Conservation (phyloP, 2,329 filamentous ascomycete species). For the Leptosphaerulina australis region DNA sequence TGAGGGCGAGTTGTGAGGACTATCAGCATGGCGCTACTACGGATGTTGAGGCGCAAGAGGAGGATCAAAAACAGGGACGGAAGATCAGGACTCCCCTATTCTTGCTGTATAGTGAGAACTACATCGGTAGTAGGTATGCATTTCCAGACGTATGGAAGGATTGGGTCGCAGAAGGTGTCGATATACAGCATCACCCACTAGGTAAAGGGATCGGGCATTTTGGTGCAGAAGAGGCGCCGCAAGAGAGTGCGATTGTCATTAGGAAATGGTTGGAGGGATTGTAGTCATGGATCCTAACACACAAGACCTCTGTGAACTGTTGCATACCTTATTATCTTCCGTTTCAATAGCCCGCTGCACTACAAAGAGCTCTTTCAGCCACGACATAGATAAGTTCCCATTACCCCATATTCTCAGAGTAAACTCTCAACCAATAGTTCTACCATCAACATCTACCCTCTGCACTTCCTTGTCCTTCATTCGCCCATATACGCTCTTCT, state of each 20-base stretch:
- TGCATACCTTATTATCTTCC: no score
- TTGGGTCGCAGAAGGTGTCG: constrained; percentile 52
- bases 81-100: constrained; percentile 56
- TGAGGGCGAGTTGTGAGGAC: constrained; percentile 62
- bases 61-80: constrained; percentile 53
- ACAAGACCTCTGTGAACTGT: no score
- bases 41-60: constrained; percentile 59
- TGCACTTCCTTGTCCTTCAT: neutral
- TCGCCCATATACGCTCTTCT: neutral
- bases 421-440: no score
- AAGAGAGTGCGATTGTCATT: constrained; percentile 53
- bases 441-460: neutral
- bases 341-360: no score
- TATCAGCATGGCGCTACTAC: constrained; percentile 60
- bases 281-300: no score
- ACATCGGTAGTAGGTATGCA: constrained; percentile 59
- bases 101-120: constrained; percentile 58
- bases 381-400: no score
- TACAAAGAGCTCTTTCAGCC: no score
- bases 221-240: constrained; percentile 60
- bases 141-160: constrained; percentile 59
- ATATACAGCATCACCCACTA: constrained; percentile 57
- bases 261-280: constrained; percentile 34
- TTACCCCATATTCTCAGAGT: no score
- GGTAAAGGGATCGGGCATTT: constrained; percentile 61